A percentile compares a stretch with the other conserved stretches of the same genome.
phyloP scores from a whole-genome alignment of 192 early-diverging fungal species.

The Oehlia diaphana region DNA sequence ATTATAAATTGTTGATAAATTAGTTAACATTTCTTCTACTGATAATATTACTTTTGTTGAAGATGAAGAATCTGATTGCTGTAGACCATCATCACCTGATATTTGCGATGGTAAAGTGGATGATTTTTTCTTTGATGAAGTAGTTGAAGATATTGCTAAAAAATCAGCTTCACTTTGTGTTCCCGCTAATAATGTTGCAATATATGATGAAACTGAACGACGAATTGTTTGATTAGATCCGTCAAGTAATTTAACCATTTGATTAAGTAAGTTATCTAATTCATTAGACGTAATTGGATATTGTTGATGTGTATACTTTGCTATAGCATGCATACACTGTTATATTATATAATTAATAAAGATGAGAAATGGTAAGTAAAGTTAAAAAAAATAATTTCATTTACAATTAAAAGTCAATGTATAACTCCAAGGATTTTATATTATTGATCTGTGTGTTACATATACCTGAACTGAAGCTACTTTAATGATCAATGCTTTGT shows the following conservation, averaged over 20 bases:
- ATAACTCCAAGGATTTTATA: too few species aligned
- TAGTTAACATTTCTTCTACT: slow-evolving; percentile 66
- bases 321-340: slow-evolving; percentile 15
- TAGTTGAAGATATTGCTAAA: background rate
- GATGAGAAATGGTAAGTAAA: background rate
- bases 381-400: background rate
- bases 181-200: slow-evolving; percentile 37
- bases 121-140: slow-evolving; percentile 15
- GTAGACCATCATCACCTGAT: slow-evolving; percentile 9
- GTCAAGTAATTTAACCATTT: slow-evolving; percentile 44
- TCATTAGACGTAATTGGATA: slow-evolving; percentile 43
- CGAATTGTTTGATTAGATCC: slow-evolving; percentile 42
- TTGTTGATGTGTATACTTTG: slow-evolving; percentile 36
- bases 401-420: too few species aligned
- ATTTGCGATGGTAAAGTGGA: slow-evolving; percentile 7
- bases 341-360: background rate
- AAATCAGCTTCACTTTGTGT: slow-evolving; percentile 13
- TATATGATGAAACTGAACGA: slow-evolving; percentile 37
- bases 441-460: background rate
- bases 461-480: slow-evolving; percentile 65
- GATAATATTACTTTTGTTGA: slow-evolving; percentile 38
- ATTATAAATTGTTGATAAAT: slow-evolving; percentile 64
- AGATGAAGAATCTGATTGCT: background rate
- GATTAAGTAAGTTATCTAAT: slow-evolving; percentile 32
- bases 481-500: slow-evolving; percentile 72